phyloP scores from a whole-genome alignment of 1,284 basidiomycete species.

The Pseudozyma thailandica region DNA sequence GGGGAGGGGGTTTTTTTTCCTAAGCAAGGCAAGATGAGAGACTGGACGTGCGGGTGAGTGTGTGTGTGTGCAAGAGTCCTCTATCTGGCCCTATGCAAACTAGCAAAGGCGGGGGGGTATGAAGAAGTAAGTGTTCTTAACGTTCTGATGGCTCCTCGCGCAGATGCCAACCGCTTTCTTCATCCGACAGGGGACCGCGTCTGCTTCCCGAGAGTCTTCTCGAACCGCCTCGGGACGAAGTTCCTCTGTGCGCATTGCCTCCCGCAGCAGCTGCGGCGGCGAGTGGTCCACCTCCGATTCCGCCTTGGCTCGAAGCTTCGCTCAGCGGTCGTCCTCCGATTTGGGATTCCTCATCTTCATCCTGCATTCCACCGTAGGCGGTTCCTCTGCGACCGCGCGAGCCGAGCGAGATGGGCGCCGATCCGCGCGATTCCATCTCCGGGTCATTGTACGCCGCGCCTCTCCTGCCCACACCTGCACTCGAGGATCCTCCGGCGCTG shows the following conservation, averaged over 20 bases:
- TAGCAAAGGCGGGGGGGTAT: background rate
- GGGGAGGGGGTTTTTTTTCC: too few species aligned
- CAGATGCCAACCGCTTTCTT: slow-evolving; percentile 53
- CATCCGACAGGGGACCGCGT: slow-evolving; percentile 29
- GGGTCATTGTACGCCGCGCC: slow-evolving; percentile 57
- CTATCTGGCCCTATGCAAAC: slow-evolving; percentile 3
- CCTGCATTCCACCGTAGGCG: slow-evolving; percentile 47
- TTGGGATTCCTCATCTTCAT: slow-evolving; percentile 44
- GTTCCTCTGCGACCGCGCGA: slow-evolving; percentile 51
- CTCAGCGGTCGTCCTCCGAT: slow-evolving; percentile 24
- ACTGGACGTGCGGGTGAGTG: slow-evolving; percentile 11
- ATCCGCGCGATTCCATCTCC: slow-evolving; percentile 39
- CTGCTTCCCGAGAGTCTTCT: slow-evolving; percentile 13
- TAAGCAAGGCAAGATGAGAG: slow-evolving; percentile 21
- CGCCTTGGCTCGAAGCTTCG: slow-evolving; percentile 4
- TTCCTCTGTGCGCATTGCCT: slow-evolving; percentile 8
- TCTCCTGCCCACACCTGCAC: slow-evolving; percentile 34
- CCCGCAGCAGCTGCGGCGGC: slow-evolving; percentile 41
- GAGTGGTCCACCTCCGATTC: slow-evolving; percentile 19
- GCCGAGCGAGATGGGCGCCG: slow-evolving; percentile 49
- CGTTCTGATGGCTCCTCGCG: slow-evolving; percentile 42
- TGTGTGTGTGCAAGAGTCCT: slow-evolving; percentile 17
- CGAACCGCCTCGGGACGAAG: slow-evolving; percentile 18
- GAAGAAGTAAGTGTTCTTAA: background rate
- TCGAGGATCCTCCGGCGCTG: slow-evolving; percentile 10